A percentile compares a stretch with the other conserved stretches of the same genome.
Evolutionary conservation across 2,329 filamentous ascomycete species (phyloP).

Genomic region (Cladosporium sp.): DNA sequence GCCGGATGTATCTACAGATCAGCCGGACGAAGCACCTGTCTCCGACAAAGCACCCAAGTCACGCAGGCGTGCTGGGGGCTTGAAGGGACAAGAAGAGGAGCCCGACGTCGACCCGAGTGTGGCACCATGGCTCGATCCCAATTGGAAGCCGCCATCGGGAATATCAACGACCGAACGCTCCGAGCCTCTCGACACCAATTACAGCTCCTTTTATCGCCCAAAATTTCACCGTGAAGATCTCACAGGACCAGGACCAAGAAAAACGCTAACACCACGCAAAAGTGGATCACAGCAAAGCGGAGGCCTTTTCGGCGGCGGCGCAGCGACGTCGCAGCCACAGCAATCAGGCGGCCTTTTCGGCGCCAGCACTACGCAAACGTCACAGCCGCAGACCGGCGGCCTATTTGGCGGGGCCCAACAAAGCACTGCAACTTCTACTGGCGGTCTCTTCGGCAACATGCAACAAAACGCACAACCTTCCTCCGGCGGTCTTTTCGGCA

Average conservation of each 20-base stretch:
- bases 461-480: constrained; percentile 6
- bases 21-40: no score
- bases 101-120: constrained; percentile 12
- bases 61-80: background rate
- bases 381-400: constrained; percentile 28
- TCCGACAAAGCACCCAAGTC: background rate
- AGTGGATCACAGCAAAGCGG: constrained; percentile 14
- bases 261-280: constrained; percentile 6
- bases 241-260: constrained; percentile 5
- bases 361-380: constrained; percentile 17
- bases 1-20: background rate
- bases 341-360: constrained; percentile 30
- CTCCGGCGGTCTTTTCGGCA: constrained; percentile 33
- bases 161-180: constrained; percentile 7
- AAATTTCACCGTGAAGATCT: constrained; percentile 1
- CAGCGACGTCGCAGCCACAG: constrained; percentile 21
- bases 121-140: constrained; percentile 26
- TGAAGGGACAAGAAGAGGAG: background rate
- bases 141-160: background rate
- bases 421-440: background rate
- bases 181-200: background rate
- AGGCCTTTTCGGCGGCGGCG: constrained; percentile 25
- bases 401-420: constrained; percentile 22
- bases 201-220: background rate
- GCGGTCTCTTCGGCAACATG: constrained; percentile 26